Conservation (phyloP, 768 basidiomycete genomes). For the Phallus indusiatus region DNA sequence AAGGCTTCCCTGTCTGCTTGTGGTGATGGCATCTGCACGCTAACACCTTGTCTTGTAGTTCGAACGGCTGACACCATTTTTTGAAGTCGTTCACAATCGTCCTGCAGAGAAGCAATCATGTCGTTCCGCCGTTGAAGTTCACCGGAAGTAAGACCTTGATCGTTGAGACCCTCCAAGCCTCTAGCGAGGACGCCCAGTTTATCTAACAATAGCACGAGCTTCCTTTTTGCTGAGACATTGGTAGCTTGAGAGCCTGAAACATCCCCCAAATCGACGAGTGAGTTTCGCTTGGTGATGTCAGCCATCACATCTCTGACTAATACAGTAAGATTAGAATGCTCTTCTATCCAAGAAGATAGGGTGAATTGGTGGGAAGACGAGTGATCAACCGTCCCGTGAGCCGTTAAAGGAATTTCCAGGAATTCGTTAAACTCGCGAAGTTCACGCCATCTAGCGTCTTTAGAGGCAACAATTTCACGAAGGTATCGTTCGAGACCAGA, state of each 20-base stretch:
- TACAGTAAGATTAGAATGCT: conserved; percentile 70
- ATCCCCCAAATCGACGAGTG: conserved; percentile 68
- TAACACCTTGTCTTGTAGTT: conserved; percentile 24
- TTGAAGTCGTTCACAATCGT: conserved; percentile 83
- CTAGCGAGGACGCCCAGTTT: conserved; percentile 64
- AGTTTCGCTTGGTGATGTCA: conserved; percentile 80
- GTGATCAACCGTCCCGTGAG: conserved; percentile 29
- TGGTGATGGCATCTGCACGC: background rate
- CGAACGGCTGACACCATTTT: conserved; percentile 76
- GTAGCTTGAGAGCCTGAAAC: conserved; percentile 63
- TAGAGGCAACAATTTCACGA: conserved; percentile 72
- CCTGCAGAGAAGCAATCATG: conserved; percentile 79
- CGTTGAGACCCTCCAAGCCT: conserved; percentile 55
- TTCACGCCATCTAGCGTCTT: conserved; percentile 79
- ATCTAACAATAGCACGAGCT: conserved; percentile 66
- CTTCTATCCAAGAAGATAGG: conserved; percentile 79
- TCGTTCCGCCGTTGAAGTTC: conserved; percentile 85
- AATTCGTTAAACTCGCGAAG: conserved; percentile 75
- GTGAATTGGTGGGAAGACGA: conserved; percentile 45
- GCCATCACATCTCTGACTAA: conserved; percentile 76
- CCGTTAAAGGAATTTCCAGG: conserved; percentile 68
- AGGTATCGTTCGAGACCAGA: conserved; percentile 75
- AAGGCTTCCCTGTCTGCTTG: conserved; percentile 24
- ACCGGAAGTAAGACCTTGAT: conserved; percentile 78
- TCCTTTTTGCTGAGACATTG: conserved; percentile 79